phyloP scores from a whole-genome alignment of 2,329 filamentous ascomycete species.

The Aspergillus pseudonomiae region DNA sequence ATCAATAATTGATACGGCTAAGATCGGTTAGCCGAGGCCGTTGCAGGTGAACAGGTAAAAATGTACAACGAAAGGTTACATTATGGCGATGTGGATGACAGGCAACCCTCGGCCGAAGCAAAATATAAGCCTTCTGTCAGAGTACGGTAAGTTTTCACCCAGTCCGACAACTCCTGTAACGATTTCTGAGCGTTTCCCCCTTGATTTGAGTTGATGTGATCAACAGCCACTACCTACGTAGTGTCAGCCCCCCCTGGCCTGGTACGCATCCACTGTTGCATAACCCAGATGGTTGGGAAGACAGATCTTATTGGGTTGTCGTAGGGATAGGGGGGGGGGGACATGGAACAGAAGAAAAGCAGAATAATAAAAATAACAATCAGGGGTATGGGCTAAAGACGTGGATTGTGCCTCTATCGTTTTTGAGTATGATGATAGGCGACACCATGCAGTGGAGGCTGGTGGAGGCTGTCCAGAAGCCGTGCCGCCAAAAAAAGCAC shows the following conservation, averaged over 20 bases:
- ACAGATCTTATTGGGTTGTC: neutral
- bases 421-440: neutral
- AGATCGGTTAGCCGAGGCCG: neutral
- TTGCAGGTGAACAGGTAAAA: neutral
- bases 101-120: neutral
- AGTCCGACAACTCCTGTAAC: neutral
- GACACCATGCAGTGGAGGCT: neutral
- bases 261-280: neutral
- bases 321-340: neutral
- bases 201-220: neutral
- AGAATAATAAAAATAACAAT: neutral
- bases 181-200: neutral
- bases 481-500: neutral
- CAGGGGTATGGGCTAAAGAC: neutral
- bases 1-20: neutral
- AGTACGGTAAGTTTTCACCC: neutral
- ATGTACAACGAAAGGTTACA: neutral
- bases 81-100: neutral
- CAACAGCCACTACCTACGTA: neutral
- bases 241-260: neutral
- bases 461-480: neutral
- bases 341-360: neutral
- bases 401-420: neutral
- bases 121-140: neutral
- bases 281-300: neutral